Percentiles rank a stretch among this genome's conserved stretches.
These are phyloP conservation scores for Lonicera japonica DNA, from an alignment of 129 eudicot species.

Conservation along the genomic window DNA sequence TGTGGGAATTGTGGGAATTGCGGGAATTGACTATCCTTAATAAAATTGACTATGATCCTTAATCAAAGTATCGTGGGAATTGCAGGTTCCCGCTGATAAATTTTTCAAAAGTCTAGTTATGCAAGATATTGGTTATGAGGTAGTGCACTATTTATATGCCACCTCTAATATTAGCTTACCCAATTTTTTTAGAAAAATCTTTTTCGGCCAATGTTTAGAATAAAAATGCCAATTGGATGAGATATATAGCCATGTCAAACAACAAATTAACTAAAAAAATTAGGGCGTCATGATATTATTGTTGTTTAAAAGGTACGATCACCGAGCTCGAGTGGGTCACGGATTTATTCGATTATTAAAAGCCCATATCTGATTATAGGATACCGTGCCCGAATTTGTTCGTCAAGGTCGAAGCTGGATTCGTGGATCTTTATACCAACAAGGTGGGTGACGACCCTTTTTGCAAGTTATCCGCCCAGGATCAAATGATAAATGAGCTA, in stretches of 20 bases:
- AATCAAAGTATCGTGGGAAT: constrained; percentile 40
- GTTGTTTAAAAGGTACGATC: constrained; percentile 51
- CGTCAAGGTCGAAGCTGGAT: constrained; percentile 47
- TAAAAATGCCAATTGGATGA: constrained; percentile 55
- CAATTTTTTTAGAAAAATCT: constrained; percentile 35
- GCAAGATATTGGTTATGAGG: constrained; percentile 32
- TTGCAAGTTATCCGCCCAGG: constrained; percentile 35
- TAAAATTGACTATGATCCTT: constrained; percentile 45
- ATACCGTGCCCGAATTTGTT: constrained; percentile 39
- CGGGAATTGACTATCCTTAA: too few relatives aligned
- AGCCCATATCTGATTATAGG: constrained; percentile 15
- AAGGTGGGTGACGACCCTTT: constrained; percentile 6
- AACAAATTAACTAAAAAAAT: constrained; percentile 27
- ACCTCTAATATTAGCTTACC: constrained; percentile 41
- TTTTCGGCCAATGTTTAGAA: constrained; percentile 42
- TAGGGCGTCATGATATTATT: constrained; percentile 46
- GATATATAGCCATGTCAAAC: constrained; percentile 41
- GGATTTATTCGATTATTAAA: constrained; percentile 28
- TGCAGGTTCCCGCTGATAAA: constrained; percentile 18
- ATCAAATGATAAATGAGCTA: constrained; percentile 28
- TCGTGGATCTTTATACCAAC: constrained; percentile 47
- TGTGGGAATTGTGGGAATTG: too few relatives aligned
- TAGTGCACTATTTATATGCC: constrained; percentile 33
- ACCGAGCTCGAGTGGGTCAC: constrained; percentile 49
- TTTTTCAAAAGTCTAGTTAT: constrained; percentile 28